Base-by-base conservation (phyloP, 2,329 filamentous ascomycete species). In the Colletotrichum navitas region DNA sequence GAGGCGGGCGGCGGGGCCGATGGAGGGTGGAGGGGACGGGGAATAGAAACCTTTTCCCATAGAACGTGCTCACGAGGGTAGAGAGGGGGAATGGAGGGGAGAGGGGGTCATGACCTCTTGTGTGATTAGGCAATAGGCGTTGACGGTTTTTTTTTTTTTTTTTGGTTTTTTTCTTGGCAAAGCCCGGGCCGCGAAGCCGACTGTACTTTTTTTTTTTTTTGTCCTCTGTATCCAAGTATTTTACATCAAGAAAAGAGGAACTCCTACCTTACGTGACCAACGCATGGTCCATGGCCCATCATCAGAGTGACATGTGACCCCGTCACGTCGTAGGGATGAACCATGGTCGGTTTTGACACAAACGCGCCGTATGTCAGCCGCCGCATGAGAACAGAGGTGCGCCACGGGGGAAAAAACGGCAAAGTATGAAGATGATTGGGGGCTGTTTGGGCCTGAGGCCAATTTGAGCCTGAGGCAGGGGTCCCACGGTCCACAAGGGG, bases 151-250 rank as follows among this genome's bases (percentile, higher is more conserved):
- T 58, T 70, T 51, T 2, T 2, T 14, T 41, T 41, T 41, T 43
- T 58, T 70, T 51, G 29, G 4, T 14, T 41, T 41, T 41, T 41
- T 6, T 18, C 14, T 18, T 41, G 21, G 34, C 41, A 43, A 36
- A 39, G 47, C 36, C 61, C 21, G 39, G 61, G 12, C 26, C 29
- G 21, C 59, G 29, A 68, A 68, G 58, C 64, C 68, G 63, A 68
- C 32, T 68, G 64, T 63, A 71, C 41, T 39, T 39, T 39, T 10
- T 36, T 54, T 54, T 51, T 29, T 18, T 11, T 34, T 21, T 54
- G 8, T 2, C 41, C 61, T 63, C 62, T 36, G 49, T 61, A 36
- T 63, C 43, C 4, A 32, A 63, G 49, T 54, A 63, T 18, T 34
- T 24, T 24, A 32, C 32, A 41, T 39, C 8, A 18, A 39, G 29